Percentiles rank a stretch among this genome's conserved stretches.
These are phyloP conservation scores for Allomyces macrogynus DNA, from an alignment of 192 early-diverging fungal genomes.

Conservation along the genomic window DNA sequence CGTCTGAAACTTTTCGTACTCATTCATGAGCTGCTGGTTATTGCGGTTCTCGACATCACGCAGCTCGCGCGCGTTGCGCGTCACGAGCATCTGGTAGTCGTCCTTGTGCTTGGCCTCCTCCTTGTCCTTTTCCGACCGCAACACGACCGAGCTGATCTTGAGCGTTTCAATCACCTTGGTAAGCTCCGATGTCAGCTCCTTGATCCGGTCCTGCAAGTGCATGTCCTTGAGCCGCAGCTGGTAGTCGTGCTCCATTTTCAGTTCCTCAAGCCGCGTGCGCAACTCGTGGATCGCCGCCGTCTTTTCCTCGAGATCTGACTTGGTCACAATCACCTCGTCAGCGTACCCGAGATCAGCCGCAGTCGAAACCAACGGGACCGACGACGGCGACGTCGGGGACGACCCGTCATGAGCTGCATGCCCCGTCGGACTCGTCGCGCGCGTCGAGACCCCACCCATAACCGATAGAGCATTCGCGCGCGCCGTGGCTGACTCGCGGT, in stretches of 20 bases:
- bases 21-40: conserved; percentile 31
- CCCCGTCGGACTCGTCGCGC: neutral
- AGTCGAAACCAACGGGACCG: conserved; percentile 2
- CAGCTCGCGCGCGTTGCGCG: conserved; percentile 15
- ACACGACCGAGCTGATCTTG: conserved; percentile 18
- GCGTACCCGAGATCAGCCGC: conserved; percentile 14
- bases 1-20: conserved; percentile 36
- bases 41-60: conserved; percentile 29
- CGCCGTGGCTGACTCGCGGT: conserved; percentile 9
- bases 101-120: conserved; percentile 33
- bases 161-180: conserved; percentile 29
- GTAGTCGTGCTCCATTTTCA: conserved; percentile 42
- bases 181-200: conserved; percentile 29
- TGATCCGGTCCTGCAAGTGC: conserved; percentile 36
- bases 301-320: conserved; percentile 37
- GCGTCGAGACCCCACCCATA: too few species aligned
- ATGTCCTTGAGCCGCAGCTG: conserved; percentile 38
- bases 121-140: conserved; percentile 31
- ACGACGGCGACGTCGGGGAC: neutral
- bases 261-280: conserved; percentile 24
- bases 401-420: too few species aligned
- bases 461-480: neutral
- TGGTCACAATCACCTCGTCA: conserved; percentile 36
- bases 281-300: conserved; percentile 24
- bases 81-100: conserved; percentile 10